Evolutionary conservation across 1,284 basidiomycete species (phyloP).

Genomic region (Trichosporon asahii): DNA sequence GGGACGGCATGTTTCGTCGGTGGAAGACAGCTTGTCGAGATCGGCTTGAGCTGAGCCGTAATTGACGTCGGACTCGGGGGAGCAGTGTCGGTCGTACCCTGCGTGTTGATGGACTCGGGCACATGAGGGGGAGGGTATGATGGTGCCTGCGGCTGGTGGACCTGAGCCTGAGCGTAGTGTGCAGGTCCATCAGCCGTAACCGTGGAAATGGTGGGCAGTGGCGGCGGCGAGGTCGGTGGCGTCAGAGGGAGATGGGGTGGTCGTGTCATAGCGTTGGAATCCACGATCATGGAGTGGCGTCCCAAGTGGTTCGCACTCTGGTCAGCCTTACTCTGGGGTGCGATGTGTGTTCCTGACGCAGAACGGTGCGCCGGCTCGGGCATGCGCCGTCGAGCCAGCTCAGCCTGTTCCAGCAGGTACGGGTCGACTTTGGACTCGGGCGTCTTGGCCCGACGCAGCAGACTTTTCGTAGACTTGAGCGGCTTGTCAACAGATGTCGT

Average conservation of each 20-base stretch:
- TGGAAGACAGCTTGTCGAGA: not conserved
- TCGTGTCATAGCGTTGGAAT: not conserved
- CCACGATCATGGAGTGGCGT: not conserved
- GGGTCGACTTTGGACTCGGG: not conserved
- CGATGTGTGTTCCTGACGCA: not conserved
- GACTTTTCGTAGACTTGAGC: slow-evolving; percentile 1
- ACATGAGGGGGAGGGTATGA: not conserved
- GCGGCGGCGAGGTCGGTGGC: slow-evolving; percentile 2
- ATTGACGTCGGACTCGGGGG: not conserved
- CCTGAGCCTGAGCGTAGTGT: not conserved
- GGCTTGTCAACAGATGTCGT: not conserved
- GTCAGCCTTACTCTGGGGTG: not conserved
- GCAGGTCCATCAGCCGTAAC: not conserved
- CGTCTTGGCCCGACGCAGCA: slow-evolving; percentile 1
- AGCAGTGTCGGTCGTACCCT: not conserved
- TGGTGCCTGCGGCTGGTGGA: not conserved
- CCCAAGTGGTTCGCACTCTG: slow-evolving; percentile 1
- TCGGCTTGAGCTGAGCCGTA: not conserved
- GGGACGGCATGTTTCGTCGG: slow-evolving; percentile 1
- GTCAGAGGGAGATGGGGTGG: not conserved
- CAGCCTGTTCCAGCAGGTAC: not conserved
- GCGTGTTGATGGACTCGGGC: not conserved
- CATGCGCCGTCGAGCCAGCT: not conserved
- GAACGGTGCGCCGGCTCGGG: not conserved
- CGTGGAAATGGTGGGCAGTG: not conserved